Evolutionary conservation across 192 early-diverging fungal species (phyloP).

Genomic region (Backusella sp.): DNA sequence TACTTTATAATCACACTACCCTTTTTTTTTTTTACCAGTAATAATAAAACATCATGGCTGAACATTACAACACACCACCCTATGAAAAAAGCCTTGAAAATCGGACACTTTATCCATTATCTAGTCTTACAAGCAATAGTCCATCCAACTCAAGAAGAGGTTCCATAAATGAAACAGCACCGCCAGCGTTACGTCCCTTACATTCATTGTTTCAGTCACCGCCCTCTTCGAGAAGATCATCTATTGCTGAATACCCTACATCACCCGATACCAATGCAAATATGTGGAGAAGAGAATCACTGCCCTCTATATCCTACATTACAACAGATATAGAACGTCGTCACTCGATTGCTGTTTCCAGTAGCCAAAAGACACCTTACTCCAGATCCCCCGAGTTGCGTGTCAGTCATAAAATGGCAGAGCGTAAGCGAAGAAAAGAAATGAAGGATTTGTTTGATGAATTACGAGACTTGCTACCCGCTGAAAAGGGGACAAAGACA

Average conservation of each 20-base stretch:
- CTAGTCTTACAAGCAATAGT: not conserved
- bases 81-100: constrained; percentile 6
- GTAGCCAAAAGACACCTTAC: constrained; percentile 47
- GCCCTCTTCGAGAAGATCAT: constrained; percentile 18
- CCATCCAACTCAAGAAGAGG: constrained; percentile 25
- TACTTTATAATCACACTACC: not conserved
- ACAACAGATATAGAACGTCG: constrained; percentile 23
- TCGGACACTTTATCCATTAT: not conserved
- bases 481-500: constrained; percentile 72
- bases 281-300: constrained; percentile 19
- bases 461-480: constrained; percentile 69
- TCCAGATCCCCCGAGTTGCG: constrained; percentile 71
- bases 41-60: not conserved
- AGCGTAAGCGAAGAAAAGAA: constrained; percentile 83
- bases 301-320: constrained; percentile 16
- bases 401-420: constrained; percentile 83
- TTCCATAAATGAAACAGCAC: constrained; percentile 21
- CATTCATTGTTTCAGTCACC: constrained; percentile 26
- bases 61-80: constrained; percentile 4
- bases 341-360: constrained; percentile 23
- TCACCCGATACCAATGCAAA: not conserved
- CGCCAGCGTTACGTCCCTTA: constrained; percentile 14
- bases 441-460: constrained; percentile 92
- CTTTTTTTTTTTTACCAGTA: not conserved
- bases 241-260: constrained; percentile 6